phyloP scores from a whole-genome alignment of 441 rosid genomes.

The Hura crepitans region DNA sequence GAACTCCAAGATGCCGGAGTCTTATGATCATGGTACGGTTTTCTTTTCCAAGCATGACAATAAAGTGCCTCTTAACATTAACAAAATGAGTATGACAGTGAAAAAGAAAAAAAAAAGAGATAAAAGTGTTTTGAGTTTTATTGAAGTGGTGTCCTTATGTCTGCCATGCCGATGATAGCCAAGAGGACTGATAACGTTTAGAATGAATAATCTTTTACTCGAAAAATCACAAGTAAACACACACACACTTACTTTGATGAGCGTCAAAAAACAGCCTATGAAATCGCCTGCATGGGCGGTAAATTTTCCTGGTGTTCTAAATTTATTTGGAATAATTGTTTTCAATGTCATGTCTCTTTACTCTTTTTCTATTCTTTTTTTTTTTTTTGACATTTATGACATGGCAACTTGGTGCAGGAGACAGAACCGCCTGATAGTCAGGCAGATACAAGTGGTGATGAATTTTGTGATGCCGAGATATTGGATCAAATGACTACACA shows the following conservation, averaged over 20 bases:
- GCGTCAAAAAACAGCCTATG: not conserved
- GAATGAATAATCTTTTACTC: not conserved
- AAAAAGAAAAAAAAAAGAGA: not conserved
- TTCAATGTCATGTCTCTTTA: no score
- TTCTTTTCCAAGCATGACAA: not conserved
- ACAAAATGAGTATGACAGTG: not conserved
- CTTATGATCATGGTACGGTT: constrained; percentile 40
- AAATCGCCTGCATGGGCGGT: not conserved
- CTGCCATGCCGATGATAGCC: no score
- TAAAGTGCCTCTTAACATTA: not conserved
- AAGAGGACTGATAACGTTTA: not conserved
- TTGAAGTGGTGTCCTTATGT: not conserved
- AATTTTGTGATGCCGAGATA: constrained; percentile 57
- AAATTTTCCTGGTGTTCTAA: not conserved
- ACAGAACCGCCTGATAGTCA: constrained; percentile 18
- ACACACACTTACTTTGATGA: not conserved
- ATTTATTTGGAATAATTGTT: constrained; percentile 1
- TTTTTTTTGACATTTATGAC: no score
- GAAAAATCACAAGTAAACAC: not conserved
- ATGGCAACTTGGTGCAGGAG: constrained; percentile 28
- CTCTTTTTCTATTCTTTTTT: no score
- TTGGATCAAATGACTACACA: constrained; percentile 70
- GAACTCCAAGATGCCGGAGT: constrained; percentile 46
- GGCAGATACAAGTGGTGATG: constrained; percentile 34
- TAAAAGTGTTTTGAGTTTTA: no score